phyloP scores from a whole-genome alignment of 176 grass and related monocot species.

The Tillandsia fasciculata region DNA sequence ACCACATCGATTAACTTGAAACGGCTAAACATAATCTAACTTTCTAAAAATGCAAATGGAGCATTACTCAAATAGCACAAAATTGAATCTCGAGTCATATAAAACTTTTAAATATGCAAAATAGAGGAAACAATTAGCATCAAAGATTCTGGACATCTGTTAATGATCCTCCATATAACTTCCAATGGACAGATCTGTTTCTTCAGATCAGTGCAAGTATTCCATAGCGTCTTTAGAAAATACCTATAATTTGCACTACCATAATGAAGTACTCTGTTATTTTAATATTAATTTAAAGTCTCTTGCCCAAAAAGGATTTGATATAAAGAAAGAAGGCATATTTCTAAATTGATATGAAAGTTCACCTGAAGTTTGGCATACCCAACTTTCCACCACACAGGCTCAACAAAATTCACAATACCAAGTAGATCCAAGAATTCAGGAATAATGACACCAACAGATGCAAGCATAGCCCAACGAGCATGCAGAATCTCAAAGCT shows the following conservation, averaged over 20 bases:
- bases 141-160: neutral
- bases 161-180: neutral
- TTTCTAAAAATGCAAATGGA: neutral
- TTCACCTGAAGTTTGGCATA: slow-evolving; percentile 92
- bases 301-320: too few relatives aligned
- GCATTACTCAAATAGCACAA: neutral
- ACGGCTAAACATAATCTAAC: neutral
- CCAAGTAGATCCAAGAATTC: slow-evolving; percentile 73
- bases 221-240: too few relatives aligned
- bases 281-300: too few relatives aligned
- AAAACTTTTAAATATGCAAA: neutral
- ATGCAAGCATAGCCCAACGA: slow-evolving; percentile 93
- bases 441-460: slow-evolving; percentile 73
- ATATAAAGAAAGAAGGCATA: too few relatives aligned
- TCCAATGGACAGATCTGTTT: neutral
- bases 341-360: neutral
- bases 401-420: slow-evolving; percentile 73
- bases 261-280: too few relatives aligned
- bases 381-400: slow-evolving; percentile 97
- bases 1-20: neutral
- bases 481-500: slow-evolving; percentile 95
- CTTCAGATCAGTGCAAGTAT: neutral
- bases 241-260: too few relatives aligned
- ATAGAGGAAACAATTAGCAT: too few relatives aligned
- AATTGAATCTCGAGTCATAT: neutral